Conservation (phyloP, 176 grass and related monocot species). For the Tuctoria greenei region DNA sequence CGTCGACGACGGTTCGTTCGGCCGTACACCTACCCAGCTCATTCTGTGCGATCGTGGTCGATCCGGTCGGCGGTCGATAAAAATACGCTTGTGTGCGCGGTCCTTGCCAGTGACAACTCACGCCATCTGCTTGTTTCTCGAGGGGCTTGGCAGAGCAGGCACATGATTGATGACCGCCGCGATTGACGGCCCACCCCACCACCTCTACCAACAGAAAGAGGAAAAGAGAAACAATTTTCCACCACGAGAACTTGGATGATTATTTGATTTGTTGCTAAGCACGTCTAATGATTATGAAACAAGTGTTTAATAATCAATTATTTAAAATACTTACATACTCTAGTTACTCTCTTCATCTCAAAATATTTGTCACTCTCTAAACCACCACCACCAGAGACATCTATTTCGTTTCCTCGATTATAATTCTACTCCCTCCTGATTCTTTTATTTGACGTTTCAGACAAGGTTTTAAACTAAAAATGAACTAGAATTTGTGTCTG, state of each 20-base stretch:
- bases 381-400: too few species aligned
- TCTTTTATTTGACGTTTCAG: too few species aligned
- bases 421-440: too few species aligned
- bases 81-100: background rate
- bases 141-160: background rate
- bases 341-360: too few species aligned
- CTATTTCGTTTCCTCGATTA: too few species aligned
- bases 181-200: constrained; percentile 29
- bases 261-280: background rate
- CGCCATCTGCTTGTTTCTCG: background rate
- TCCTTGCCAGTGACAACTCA: background rate
- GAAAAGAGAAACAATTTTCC: background rate
- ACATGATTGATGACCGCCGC: constrained; percentile 15
- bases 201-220: background rate
- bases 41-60: background rate
- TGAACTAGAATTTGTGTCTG: too few species aligned
- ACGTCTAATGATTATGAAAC: too few species aligned
- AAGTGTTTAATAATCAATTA: too few species aligned
- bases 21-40: constrained; percentile 1
- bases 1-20: constrained; percentile 14
- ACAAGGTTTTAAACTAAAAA: too few species aligned
- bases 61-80: background rate
- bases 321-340: too few species aligned
- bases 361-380: too few species aligned
- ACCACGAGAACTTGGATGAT: background rate